Evolutionary conservation across 139 green algal species (phyloP), one percentile per base, ranked within the genome.

Genomic region (Nannochloris sp.): DNA sequence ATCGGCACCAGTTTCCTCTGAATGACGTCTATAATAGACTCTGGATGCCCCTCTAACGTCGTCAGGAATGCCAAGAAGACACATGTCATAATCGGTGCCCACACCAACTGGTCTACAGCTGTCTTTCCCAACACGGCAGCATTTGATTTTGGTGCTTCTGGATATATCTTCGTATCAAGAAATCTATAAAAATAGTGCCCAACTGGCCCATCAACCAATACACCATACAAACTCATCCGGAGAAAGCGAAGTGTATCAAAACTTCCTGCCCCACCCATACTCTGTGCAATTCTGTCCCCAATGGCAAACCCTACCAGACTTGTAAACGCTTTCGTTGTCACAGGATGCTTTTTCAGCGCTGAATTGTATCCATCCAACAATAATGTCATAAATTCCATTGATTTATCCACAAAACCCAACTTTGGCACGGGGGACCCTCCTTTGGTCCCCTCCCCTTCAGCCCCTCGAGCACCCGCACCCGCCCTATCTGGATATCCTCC

Each of bases 231-330:
- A 2, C 69, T 65, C 5, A 83, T 69, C 17, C 77, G 69, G n/a
- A 70, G 16, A 30, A 62, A 76, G 23, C 73, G 65, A 26, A 65
- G 6, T 1, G 56, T 17, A 48, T 82, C 74, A 51, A 82, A 78
- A 9, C 16, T 23, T 6, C 49, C 2, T 44, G 16, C 56, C 3
- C 59, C 75, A 2, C 16, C 37, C 9, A 87, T 70, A 11, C 49
- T 46, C 59, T 89, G 84, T 17, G 84, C 84, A 12, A 87, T 62
- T 3, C 78, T 23, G 48, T 90, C 84, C 17, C 84, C 84, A 4
- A 90, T 46, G 2, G 80, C 60, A 50, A 90, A 90, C 9, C 84
- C 84, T 2, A 82, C 33, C 13, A 88, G 72, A 12, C 51, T 74
- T 6, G 79, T 89, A 23, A 68, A 43, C 0, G 76, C 73, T 49